Evolutionary conservation across 106 monocot species (phyloP).

Genomic region (Iris macrosiphon): DNA sequence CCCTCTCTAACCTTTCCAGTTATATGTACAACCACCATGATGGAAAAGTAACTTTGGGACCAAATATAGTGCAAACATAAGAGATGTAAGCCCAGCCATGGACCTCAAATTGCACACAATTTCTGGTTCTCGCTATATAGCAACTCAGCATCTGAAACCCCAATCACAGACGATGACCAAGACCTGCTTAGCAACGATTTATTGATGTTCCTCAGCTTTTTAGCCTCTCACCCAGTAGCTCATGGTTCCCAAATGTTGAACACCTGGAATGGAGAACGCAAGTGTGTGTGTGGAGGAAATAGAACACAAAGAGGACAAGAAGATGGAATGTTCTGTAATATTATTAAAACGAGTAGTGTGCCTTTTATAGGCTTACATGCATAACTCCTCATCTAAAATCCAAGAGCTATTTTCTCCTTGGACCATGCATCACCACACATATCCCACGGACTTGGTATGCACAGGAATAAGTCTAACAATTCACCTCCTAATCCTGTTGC

Average conservation of each 20-base stretch:
- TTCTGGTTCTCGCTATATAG: constrained; percentile 30
- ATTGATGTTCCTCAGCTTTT: constrained; percentile 37
- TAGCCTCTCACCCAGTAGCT: constrained; percentile 57
- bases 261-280: no score
- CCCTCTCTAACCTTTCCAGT: not conserved
- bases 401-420: no score
- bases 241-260: constrained; percentile 59
- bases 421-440: no score
- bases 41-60: not conserved
- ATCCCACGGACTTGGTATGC: no score
- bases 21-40: constrained; percentile 1
- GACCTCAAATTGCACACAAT: constrained; percentile 53
- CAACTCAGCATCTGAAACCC: constrained; percentile 36
- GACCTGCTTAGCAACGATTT: constrained; percentile 36
- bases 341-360: no score
- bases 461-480: no score
- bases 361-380: no score
- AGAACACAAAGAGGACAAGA: no score
- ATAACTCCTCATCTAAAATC: no score
- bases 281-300: no score
- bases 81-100: not conserved
- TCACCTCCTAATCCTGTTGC: no score
- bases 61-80: not conserved
- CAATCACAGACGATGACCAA: constrained; percentile 28
- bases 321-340: no score